phyloP scores from a whole-genome alignment of 1,284 basidiomycete genomes.

The Puccinia horiana region DNA sequence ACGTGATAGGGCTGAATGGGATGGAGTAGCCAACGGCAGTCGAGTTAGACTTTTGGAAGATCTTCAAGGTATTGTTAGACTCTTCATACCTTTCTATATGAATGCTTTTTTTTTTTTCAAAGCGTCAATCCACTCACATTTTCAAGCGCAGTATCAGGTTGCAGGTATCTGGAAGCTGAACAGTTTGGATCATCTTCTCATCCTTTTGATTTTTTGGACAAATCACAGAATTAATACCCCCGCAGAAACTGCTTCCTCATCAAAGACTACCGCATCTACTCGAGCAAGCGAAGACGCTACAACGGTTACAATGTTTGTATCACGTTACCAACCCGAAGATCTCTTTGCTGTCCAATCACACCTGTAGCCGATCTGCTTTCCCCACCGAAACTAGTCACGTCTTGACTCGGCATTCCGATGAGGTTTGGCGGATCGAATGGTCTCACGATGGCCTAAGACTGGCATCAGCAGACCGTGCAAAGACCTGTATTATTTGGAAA shows the following conservation, averaged over 20 bases:
- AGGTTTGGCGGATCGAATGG: constrained; percentile 95
- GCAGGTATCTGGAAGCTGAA: constrained; percentile 16
- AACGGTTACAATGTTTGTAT: constrained; percentile 76
- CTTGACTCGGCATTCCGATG: constrained; percentile 80
- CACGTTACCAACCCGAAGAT: constrained; percentile 70
- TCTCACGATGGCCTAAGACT: constrained; percentile 82
- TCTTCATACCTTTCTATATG: background rate
- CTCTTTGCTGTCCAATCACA: constrained; percentile 83
- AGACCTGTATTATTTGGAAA: constrained; percentile 83
- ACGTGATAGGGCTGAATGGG: constrained; percentile 79
- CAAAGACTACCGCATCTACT: constrained; percentile 81
- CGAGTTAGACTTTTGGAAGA: constrained; percentile 73
- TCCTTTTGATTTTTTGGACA: background rate
- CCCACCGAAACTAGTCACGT: constrained; percentile 81
- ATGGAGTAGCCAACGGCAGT: constrained; percentile 78
- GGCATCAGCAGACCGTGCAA: constrained; percentile 85
- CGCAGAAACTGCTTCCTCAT: constrained; percentile 87
- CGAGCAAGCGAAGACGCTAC: constrained; percentile 78
- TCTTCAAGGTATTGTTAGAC: constrained; percentile 71
- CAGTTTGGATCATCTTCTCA: background rate
- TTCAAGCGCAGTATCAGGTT: background rate
- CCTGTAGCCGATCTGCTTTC: constrained; percentile 74
- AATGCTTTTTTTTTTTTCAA: background rate
- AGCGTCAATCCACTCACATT: constrained; percentile 1
- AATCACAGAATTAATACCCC: constrained; percentile 75